phyloP scores from a whole-genome alignment of 441 rosid genomes.

The Omphalea diandra region DNA sequence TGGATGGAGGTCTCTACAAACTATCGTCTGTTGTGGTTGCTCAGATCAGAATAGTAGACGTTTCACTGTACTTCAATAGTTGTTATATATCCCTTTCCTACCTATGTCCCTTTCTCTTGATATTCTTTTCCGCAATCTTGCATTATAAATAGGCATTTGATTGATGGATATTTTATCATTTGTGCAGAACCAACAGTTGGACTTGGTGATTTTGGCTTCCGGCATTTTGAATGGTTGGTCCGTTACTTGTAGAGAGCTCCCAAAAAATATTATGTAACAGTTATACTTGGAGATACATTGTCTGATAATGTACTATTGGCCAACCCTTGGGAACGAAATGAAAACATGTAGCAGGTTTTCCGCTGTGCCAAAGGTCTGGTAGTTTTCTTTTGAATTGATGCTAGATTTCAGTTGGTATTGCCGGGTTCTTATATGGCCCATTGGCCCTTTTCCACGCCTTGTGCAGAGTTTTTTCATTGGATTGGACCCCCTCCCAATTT shows the following conservation, averaged over 20 bases:
- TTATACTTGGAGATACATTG: neutral
- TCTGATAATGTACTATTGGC: neutral
- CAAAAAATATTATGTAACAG: neutral
- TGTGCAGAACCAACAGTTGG: constrained; percentile 4
- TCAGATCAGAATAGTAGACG: no score
- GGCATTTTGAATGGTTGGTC: neutral
- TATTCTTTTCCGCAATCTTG: neutral
- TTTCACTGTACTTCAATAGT: neutral
- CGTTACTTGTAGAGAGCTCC: constrained; percentile 2
- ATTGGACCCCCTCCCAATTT: no score
- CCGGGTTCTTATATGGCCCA: neutral
- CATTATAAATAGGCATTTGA: neutral
- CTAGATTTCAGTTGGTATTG: neutral
- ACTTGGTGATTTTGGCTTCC: constrained; percentile 4
- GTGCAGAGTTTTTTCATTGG: no score
- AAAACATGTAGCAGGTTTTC: neutral
- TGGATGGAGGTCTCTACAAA: neutral
- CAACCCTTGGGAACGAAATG: neutral
- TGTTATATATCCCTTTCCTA: neutral
- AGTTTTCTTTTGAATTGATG: no score
- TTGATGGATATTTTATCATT: neutral
- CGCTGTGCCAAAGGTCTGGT: no score
- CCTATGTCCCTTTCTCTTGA: neutral
- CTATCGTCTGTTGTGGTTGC: neutral
- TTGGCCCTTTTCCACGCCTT: no score